Base-by-base conservation (phyloP, 2,329 filamentous ascomycete genomes). In the Penicillium brasilianum region DNA sequence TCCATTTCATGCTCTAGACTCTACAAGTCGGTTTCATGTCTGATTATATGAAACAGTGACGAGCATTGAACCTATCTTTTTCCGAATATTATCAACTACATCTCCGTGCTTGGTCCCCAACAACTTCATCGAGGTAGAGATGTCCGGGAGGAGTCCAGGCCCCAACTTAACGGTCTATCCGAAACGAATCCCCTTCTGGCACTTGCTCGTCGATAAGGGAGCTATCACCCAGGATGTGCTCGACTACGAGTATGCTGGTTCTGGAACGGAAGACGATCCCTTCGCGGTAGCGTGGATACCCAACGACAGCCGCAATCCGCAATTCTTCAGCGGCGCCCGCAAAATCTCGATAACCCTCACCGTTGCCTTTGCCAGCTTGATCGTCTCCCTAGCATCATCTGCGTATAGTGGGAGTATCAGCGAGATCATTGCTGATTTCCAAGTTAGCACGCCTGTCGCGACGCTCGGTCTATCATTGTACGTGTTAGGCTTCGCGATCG, bases 401-500 rank as follows among this genome's bases (percentile, higher is more conserved):
- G 58, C 58, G 16, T 60, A 60, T 14, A 60, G 53, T 36, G 58
- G 58, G 1, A 60, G 52, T 14, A 37, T 60, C 20, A 16, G 52
- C 4, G 58, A 56, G 34, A 37, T 60, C 32, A 56, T 60, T 14
- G 14, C 30, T 16, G 37, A 34, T 18, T 60, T 60, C 30, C 16
- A 32, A 10, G 37, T 60, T 39, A 46, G 44, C 39, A 56, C 52
- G 25, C 52, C 54, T 18, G 58, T 60, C 13, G 58, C 58, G 10
- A 60, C 58, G 2, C 37, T 60, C 13, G 58, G 58, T n/a, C 22
- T 60, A n/a, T 60, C 58, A 4, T 48, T 60, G 8, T 60, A 56
- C 39, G 58, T 60, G 16, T 18, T 60, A 5, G 58, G 58, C 18
- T 60, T 60, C 32, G 58, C 58, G 10, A 52, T 60, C 46, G 58